Percentiles rank a stretch among this genome's conserved stretches.
Evolutionary conservation across 805 yeast genomes (phyloP).

Genomic region (Komagataella populi): DNA sequence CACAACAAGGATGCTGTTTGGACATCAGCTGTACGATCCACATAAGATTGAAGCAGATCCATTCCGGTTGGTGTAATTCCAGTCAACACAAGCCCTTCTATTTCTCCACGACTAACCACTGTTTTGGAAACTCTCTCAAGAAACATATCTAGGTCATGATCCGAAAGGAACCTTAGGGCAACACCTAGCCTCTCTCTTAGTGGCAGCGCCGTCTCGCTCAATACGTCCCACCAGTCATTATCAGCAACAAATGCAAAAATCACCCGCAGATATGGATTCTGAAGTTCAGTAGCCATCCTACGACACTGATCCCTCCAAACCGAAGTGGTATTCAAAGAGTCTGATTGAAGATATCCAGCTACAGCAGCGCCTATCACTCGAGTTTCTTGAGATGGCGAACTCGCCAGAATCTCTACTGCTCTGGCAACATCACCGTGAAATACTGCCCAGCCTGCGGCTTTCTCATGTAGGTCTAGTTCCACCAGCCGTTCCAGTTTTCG

Average conservation of each 20-base stretch:
- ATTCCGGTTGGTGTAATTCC: conserved; percentile 86
- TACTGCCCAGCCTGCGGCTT: conserved; percentile 97
- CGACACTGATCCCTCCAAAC: conserved; percentile 94
- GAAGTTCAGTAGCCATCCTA: conserved; percentile 73
- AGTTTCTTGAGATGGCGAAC: conserved; percentile 58
- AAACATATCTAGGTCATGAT: conserved; percentile 62
- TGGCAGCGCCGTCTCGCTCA: conserved; percentile 83
- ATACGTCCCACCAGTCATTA: conserved; percentile 91
- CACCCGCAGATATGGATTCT: conserved; percentile 80
- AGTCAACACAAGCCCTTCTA: conserved; percentile 82
- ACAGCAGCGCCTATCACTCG: conserved; percentile 85
- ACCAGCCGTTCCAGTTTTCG: conserved; percentile 46
- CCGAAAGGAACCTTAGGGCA: conserved; percentile 75
- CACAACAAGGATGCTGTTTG: conserved; percentile 83
- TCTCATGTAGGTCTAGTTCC: conserved; percentile 48
- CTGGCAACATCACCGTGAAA: conserved; percentile 79
- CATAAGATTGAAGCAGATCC: conserved; percentile 72
- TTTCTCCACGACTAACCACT: conserved; percentile 67
- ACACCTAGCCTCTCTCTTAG: conserved; percentile 82
- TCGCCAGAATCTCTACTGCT: conserved; percentile 68
- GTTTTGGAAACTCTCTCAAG: conserved; percentile 55
- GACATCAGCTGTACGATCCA: conserved; percentile 78
- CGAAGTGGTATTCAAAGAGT: conserved; percentile 42
- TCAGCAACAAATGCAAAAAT: conserved; percentile 91
- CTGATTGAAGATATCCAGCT: conserved; percentile 73